These are phyloP conservation scores for Zymoseptoria crescenta DNA, from an alignment of 2,329 filamentous ascomycete genomes.

Conservation along the genomic window DNA sequence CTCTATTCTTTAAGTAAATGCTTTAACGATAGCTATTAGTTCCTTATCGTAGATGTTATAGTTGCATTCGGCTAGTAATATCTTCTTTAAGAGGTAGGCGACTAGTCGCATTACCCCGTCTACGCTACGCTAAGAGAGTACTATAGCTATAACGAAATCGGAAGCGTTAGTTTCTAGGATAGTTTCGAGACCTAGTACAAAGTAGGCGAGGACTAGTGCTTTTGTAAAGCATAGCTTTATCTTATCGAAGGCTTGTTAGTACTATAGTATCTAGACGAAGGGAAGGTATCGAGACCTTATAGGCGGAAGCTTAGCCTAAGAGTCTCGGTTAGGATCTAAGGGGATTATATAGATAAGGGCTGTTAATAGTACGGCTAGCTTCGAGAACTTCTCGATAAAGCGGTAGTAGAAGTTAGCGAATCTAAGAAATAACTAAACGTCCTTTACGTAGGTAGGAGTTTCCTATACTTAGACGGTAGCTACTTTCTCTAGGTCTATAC, in stretches of 20 bases:
- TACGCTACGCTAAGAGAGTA: not conserved
- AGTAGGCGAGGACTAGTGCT: not conserved
- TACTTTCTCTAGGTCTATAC: conserved; percentile 13
- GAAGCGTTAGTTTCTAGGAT: not conserved
- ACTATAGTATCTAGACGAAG: not conserved
- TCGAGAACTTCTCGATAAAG: conserved; percentile 17
- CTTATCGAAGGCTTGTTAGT: not conserved
- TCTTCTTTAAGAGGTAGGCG: not conserved
- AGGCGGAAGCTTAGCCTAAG: not conserved
- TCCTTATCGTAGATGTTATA: not conserved
- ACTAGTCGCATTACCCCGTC: not conserved
- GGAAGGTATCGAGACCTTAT: not conserved
- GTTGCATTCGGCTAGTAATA: not conserved
- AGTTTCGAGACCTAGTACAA: not conserved
- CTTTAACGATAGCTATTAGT: not conserved
- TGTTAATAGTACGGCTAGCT: not conserved
- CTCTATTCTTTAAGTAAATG: not conserved
- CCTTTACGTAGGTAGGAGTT: conserved; percentile 7
- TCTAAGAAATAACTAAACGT: conserved; percentile 16
- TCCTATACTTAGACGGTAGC: conserved; percentile 9
- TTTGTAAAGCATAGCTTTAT: not conserved
- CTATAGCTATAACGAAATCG: not conserved
- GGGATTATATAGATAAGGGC: not conserved
- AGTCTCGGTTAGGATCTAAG: not conserved
- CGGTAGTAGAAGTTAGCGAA: conserved; percentile 18